Conservation (phyloP, 2,329 filamentous ascomycete species). For the Chalaropsis thielavioides region DNA sequence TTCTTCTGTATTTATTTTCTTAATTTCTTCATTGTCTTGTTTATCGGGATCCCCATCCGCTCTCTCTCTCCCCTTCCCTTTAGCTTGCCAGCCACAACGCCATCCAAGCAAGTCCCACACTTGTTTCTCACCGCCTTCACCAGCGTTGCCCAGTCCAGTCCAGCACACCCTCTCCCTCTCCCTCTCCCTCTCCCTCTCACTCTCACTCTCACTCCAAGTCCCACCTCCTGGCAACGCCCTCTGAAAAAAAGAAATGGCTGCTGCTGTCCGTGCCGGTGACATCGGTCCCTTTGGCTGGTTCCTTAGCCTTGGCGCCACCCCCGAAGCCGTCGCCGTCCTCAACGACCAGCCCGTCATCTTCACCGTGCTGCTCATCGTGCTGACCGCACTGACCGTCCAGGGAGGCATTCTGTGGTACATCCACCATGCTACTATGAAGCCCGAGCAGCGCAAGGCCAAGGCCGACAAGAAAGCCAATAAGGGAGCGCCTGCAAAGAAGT, state of each 20-base stretch:
- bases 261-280: conserved; percentile 14
- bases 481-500: conserved; percentile 13
- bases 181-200: background rate
- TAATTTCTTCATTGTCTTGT: background rate
- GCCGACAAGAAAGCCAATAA: conserved; percentile 28
- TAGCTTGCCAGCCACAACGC: background rate
- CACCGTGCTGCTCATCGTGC: conserved; percentile 40
- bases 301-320: conserved; percentile 40
- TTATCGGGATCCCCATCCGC: background rate
- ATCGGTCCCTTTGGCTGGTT: conserved; percentile 43
- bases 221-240: background rate
- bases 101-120: background rate
- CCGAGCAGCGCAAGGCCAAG: conserved; percentile 44
- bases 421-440: conserved; percentile 45
- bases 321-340: conserved; percentile 42
- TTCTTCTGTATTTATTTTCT: conserved; percentile 17
- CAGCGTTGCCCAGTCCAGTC: too few relatives aligned
- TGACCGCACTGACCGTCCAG: conserved; percentile 35
- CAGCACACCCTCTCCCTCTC: background rate
- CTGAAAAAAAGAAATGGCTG: conserved; percentile 13
- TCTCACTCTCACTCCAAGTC: too few relatives aligned
- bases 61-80: background rate
- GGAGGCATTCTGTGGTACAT: conserved; percentile 41
- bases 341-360: conserved; percentile 48
- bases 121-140: background rate